Percentiles rank a stretch among this genome's conserved stretches.
Evolutionary conservation across 140 eudicot species (phyloP).

Genomic region (Erigeron philadelphicus): DNA sequence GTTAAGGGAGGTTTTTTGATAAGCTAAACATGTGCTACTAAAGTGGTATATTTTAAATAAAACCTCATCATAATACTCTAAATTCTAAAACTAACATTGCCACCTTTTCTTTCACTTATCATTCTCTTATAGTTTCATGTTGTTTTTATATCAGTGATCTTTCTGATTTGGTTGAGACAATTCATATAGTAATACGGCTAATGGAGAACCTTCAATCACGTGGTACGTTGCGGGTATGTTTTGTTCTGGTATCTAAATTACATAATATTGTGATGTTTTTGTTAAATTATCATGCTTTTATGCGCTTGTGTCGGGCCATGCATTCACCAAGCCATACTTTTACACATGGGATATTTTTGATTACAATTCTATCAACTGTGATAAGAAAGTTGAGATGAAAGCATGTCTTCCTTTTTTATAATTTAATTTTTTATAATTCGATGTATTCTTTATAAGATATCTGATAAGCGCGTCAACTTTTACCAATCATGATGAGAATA

Average conservation of each 20-base stretch:
- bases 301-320: neutral
- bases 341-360: neutral
- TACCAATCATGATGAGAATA: neutral
- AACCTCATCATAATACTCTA: neutral
- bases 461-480: neutral
- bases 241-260: slow-evolving; percentile 19
- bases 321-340: slow-evolving; percentile 6
- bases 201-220: slow-evolving; percentile 89
- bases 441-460: neutral
- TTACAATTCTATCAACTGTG: neutral
- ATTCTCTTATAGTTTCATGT: slow-evolving; percentile 25
- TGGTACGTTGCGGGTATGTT: slow-evolving; percentile 78
- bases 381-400: neutral
- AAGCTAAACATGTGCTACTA: slow-evolving; percentile 12
- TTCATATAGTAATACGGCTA: slow-evolving; percentile 67
- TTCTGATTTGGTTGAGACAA: slow-evolving; percentile 79
- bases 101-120: slow-evolving; percentile 1
- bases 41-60: slow-evolving; percentile 15
- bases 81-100: slow-evolving; percentile 14
- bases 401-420: neutral
- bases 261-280: neutral
- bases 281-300: slow-evolving; percentile 11
- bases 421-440: neutral
- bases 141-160: slow-evolving; percentile 58
- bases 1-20: slow-evolving; percentile 3